phyloP scores from a whole-genome alignment of 2,329 filamentous ascomycete genomes.

The Pseudocercospora musae region DNA sequence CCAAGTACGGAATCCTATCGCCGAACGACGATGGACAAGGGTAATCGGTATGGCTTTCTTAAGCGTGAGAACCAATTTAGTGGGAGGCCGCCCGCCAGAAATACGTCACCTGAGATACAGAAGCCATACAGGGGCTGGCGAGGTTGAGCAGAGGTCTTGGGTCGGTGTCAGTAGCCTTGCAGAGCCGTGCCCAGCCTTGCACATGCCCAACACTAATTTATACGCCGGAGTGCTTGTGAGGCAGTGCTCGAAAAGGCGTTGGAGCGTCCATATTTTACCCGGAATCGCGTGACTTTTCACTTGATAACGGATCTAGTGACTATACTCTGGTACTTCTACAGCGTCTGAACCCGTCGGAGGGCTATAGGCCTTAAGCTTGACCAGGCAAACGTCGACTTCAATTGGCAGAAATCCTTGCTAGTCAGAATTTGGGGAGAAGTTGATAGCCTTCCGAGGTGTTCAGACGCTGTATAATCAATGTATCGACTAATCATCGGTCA shows the following conservation, averaged over 20 bases:
- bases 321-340: no score
- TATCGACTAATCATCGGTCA: no score
- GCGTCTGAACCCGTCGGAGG: no score
- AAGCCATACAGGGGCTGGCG: neutral
- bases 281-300: neutral
- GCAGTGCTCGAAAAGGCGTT: no score
- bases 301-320: neutral
- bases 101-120: neutral
- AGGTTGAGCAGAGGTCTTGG: neutral
- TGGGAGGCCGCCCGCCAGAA: neutral
- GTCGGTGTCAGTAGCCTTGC: neutral
- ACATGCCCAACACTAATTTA: neutral
- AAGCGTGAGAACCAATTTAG: neutral
- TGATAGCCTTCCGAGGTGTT: no score
- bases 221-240: neutral
- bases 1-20: neutral
- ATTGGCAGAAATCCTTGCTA: no score
- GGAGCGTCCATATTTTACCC: neutral
- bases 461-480: no score
- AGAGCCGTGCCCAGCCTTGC: neutral
- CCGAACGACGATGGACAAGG: neutral
- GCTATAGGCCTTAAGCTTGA: no score
- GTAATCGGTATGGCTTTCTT: neutral
- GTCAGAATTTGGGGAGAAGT: no score
- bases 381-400: no score